Evolutionary conservation across 2,329 filamentous ascomycete species (phyloP), one percentile per base, ranked within the genome.

Genomic region (Fusarium neocosmosporiellum): DNA sequence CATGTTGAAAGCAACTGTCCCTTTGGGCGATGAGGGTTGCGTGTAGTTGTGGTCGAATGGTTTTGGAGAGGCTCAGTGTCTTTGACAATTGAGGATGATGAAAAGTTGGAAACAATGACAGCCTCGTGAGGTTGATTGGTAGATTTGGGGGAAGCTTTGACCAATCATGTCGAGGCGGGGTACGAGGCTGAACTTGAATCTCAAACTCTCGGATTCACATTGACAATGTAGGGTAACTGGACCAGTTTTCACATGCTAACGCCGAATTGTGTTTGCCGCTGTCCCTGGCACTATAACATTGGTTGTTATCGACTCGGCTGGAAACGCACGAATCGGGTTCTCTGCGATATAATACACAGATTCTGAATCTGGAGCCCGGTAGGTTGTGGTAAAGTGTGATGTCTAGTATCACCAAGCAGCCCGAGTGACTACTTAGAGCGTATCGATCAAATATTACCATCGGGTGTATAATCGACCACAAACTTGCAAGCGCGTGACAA

Each of bases 61-160:
- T n/a, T 34, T 10, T 60, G 20, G 48, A 59, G 39, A 50, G 18
- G 37, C 31, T 57, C n/a, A 18, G 9, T 33, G 31, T 48, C 34
- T 53, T 31, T 31, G 57, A 37, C 48, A 43, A 58, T 34, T 43
- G 37, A 53, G 37, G 54, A 67, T 68, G 58, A 74, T 73, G 65
- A 78, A 77, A 77, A 78, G 77, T 78, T 78, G 69, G 66, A 72
- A 60, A 69, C 59, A 29, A 18, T 36, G 22, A 53, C 73, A 79
- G 78, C 78, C 78, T 79, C 69, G 71, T 74, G 65, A 61, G 46
- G 65, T 60, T 50, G 18, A 16, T 18, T 11, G 13, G 59, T 70
- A 62, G 71, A 58, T 48, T 39, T n/a, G 6, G 22, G 16, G 1
- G 31, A 27, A 68, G 24, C 57, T 59, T 59, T 39, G 20, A 7